Evolutionary conservation across 331 rosid genomes (phyloP).

Genomic region (Malus hybrid): DNA sequence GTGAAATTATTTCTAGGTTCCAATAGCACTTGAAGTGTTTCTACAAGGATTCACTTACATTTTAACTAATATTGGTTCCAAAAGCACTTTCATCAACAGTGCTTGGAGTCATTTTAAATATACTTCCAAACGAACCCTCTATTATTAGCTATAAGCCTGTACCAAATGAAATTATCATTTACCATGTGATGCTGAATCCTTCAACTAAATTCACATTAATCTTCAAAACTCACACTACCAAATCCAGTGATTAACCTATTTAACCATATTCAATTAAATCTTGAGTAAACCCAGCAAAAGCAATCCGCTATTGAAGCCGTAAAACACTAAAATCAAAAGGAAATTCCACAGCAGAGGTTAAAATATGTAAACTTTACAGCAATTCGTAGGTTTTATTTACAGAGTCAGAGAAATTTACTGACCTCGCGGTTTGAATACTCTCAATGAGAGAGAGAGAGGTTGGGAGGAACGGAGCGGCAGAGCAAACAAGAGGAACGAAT

Average conservation of each 20-base stretch:
- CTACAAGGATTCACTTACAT: too few species aligned
- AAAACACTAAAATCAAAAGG: neutral
- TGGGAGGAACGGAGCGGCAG: neutral
- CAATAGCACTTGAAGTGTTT: too few species aligned
- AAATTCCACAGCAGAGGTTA: neutral
- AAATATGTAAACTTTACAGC: neutral
- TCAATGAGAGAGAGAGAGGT: neutral
- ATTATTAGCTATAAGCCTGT: neutral
- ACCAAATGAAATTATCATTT: neutral
- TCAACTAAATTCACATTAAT: neutral
- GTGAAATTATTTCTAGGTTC: too few species aligned
- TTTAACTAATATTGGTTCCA: too few species aligned
- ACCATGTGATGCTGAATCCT: neutral
- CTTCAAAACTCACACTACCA: neutral
- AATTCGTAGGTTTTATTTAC: neutral
- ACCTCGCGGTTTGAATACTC: neutral
- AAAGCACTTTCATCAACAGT: too few species aligned
- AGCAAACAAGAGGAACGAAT: neutral
- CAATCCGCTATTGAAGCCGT: neutral
- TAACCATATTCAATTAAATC: neutral
- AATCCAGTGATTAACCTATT: neutral
- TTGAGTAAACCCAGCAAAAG: neutral
- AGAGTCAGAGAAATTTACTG: neutral
- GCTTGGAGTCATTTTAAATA: too few species aligned
- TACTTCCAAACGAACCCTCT: too few species aligned